Evolutionary conservation across 495 filamentous ascomycete genomes (phyloP).

Genomic region (Hypoxylon crocopeplum): DNA sequence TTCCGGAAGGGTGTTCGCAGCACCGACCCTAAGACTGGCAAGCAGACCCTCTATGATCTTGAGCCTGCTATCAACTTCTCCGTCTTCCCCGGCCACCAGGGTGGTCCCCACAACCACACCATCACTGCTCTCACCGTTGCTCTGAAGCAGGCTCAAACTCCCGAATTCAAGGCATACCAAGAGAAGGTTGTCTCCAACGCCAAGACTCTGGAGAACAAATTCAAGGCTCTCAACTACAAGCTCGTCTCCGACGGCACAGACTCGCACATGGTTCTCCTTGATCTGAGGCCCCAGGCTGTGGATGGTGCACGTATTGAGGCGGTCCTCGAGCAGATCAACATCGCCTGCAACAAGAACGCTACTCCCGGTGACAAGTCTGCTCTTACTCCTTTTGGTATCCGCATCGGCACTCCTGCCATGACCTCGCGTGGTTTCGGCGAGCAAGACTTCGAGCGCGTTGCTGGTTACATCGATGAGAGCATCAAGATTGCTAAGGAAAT

Average conservation of each 20-base stretch:
- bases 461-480: conserved; percentile 82
- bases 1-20: conserved; percentile 95
- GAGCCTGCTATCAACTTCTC: conserved; percentile 98
- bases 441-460: conserved; percentile 91
- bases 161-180: conserved; percentile 97
- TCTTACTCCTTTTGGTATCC: conserved; percentile 91
- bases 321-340: conserved; percentile 96
- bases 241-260: conserved; percentile 97
- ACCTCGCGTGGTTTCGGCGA: conserved; percentile 92
- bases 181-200: conserved; percentile 90
- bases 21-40: conserved; percentile 85
- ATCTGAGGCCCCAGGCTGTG: conserved; percentile 78
- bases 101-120: conserved; percentile 99
- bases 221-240: conserved; percentile 85
- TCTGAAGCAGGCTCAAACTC: conserved; percentile 89
- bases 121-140: conserved; percentile 98
- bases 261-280: conserved; percentile 97
- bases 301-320: conserved; percentile 97
- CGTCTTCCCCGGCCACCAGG: conserved; percentile 99
- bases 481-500: conserved; percentile 85
- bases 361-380: conserved; percentile 98
- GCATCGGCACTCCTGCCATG: conserved; percentile 97
- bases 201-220: conserved; percentile 81
- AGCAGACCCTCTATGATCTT: conserved; percentile 91
- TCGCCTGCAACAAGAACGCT: conserved; percentile 99